Base-by-base conservation (phyloP, 345 rosid species). In the Euphorbia pulcherrima region DNA sequence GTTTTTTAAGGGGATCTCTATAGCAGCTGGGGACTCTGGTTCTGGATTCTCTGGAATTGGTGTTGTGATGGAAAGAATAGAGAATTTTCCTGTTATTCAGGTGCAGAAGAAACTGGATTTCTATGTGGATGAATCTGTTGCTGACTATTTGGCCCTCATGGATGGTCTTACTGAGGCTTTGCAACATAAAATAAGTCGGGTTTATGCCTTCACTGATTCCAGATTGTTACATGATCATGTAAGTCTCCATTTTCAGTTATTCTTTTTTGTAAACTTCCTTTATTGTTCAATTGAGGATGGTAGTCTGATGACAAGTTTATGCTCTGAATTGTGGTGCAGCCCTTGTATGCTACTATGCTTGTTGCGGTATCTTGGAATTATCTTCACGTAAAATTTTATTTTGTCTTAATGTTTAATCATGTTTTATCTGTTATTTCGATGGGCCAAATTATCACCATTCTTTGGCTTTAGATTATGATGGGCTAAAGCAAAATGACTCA, bases 81-180 rank as follows among this genome's bases (percentile, higher is more conserved):
- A 74, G 29, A 67, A 72, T 64, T 33, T 67, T 73, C 88, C 92
- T 24, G 65, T 76, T 44, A 78, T 91, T 75, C 96, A 84, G 76
- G 85, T 91, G 66, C 99, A 94, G 81, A 94, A 94, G 80, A 94
- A 86, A 81, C 89, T 94, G 75, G 90, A 87, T 44, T 88, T 91
- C 80, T 80, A 71, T 73, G 96, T 86, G 46, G 95, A 89, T 30
- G 95, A 87, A 65, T 79, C 86, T 21, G 95, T 94, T 50, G 99
- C 89, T 48, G 83, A 87, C 72, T 91, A 91, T 81, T 75, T 94
- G 66, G 99, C 96, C 66, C 70, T 94, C 8, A 69, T 94, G 87
- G 96, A 94, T 75, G 99, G 97, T 63, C 84, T 94, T 70, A 73
- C 73, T 13, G 89, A 76, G 83, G 99, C 89, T 65, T 67, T 74